phyloP scores from a whole-genome alignment of 495 filamentous ascomycete species.

The Entonaema liquescens region DNA sequence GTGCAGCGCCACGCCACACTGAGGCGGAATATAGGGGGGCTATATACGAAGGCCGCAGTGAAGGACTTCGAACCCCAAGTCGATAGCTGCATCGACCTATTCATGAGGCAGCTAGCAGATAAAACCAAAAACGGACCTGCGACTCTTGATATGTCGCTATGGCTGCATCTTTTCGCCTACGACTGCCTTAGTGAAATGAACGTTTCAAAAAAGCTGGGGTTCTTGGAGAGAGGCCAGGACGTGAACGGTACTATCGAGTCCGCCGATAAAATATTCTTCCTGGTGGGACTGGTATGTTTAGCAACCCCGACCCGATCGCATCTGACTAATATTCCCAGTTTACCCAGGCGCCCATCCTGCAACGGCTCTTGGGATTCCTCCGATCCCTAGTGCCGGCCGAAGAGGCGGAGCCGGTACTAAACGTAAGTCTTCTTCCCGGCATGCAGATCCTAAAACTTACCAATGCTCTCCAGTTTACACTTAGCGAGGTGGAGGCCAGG shows the following conservation, averaged over 20 bases:
- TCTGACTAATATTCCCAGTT: not conserved
- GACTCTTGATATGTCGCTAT: slow-evolving; percentile 58
- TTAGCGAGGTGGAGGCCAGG: not conserved
- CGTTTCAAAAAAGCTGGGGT: slow-evolving; percentile 62
- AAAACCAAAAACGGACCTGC: slow-evolving; percentile 39
- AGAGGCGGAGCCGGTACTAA: slow-evolving; percentile 6
- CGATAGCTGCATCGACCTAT: not conserved
- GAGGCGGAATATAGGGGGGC: slow-evolving; percentile 10
- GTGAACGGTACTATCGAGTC: slow-evolving; percentile 35
- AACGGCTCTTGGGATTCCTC: slow-evolving; percentile 3
- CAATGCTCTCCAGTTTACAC: not conserved
- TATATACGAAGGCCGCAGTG: slow-evolving; percentile 28
- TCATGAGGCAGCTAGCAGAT: slow-evolving; percentile 35
- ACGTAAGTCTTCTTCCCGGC: not conserved
- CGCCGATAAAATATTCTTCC: not conserved
- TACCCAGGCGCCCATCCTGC: slow-evolving; percentile 16
- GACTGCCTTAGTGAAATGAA: slow-evolving; percentile 67
- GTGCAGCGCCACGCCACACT: slow-evolving; percentile 5
- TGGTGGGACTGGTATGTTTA: not conserved
- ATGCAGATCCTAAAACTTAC: not conserved
- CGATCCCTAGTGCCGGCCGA: slow-evolving; percentile 15
- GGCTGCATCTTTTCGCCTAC: slow-evolving; percentile 67
- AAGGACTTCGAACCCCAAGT: slow-evolving; percentile 48
- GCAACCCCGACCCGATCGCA: not conserved
- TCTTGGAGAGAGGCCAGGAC: slow-evolving; percentile 60